phyloP scores from a whole-genome alignment of 805 yeast genomes.

The Candida maltosa region DNA sequence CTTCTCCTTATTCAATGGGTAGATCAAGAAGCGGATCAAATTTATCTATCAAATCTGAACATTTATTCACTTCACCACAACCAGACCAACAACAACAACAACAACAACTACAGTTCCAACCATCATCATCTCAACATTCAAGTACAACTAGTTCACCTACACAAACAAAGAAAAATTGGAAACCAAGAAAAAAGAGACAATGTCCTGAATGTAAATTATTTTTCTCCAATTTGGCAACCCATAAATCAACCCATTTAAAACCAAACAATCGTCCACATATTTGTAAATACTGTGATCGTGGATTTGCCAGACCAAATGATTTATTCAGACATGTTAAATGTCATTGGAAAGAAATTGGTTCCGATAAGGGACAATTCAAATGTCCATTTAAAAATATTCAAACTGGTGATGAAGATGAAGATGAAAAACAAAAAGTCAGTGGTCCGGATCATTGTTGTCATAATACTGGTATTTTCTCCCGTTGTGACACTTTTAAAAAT shows the following conservation, averaged over 20 bases:
- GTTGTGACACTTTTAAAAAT: constrained; percentile 90
- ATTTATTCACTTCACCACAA: constrained; percentile 1
- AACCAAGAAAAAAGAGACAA: constrained; percentile 62
- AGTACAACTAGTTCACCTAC: constrained; percentile 7
- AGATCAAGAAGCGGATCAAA: too few species aligned
- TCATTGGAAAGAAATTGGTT: constrained; percentile 75
- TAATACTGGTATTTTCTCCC: constrained; percentile 76
- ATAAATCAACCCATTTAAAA: constrained; percentile 71
- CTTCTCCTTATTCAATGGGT: too few species aligned
- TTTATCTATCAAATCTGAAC: too few species aligned
- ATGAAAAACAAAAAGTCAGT: background rate
- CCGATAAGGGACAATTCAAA: constrained; percentile 64
- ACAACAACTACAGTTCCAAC: constrained; percentile 4
- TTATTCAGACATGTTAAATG: constrained; percentile 80
- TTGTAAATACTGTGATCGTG: constrained; percentile 76
- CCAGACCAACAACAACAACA: too few species aligned
- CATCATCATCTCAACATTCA: constrained; percentile 3
- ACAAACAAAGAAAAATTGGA: constrained; percentile 20
- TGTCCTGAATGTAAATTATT: constrained; percentile 67
- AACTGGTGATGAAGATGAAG: constrained; percentile 9
- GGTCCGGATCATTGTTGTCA: constrained; percentile 56
- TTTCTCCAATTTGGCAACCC: constrained; percentile 81
- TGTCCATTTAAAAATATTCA: constrained; percentile 64
- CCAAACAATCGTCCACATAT: constrained; percentile 73
- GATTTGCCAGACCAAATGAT: constrained; percentile 87